Percentiles rank a stretch among this genome's conserved stretches.
Evolutionary conservation across 371 early-diverging fungal genomes (phyloP).

Genomic region (Circinella umbellata): DNA sequence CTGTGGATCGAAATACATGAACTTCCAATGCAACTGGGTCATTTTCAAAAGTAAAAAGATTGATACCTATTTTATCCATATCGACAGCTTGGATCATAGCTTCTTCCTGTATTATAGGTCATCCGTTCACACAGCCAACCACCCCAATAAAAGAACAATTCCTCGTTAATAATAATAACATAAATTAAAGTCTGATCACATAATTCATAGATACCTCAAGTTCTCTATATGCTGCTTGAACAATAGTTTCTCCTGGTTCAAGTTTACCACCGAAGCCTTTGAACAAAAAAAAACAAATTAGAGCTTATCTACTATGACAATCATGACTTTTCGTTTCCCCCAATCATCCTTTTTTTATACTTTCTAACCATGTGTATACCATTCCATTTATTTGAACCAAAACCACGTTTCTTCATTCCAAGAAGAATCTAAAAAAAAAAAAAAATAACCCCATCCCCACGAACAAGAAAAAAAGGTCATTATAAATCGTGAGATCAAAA

Average conservation of each 20-base stretch:
- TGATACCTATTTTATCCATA: constrained; percentile 56
- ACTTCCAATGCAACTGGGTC: constrained; percentile 59
- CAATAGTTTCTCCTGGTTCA: constrained; percentile 67
- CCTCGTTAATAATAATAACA: background rate
- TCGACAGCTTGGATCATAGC: constrained; percentile 53
- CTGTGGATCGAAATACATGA: constrained; percentile 56
- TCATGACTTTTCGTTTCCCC: too few relatives aligned
- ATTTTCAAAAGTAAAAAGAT: constrained; percentile 61
- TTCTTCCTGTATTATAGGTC: constrained; percentile 51
- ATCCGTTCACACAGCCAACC: background rate
- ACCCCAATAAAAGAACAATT: background rate
- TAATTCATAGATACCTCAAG: constrained; percentile 39
- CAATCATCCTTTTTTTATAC: too few relatives aligned
- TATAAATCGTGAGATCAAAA: background rate
- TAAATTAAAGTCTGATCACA: too few relatives aligned
- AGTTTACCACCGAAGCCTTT: constrained; percentile 76
- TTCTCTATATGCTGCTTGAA: constrained; percentile 69
- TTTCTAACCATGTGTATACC: constrained; percentile 32
- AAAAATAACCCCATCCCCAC: too few relatives aligned
- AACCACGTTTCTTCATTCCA: constrained; percentile 78
- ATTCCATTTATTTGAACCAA: constrained; percentile 70
- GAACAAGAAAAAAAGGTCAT: too few relatives aligned
- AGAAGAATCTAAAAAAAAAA: constrained; percentile 54
- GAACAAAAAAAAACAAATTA: background rate
- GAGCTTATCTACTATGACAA: too few relatives aligned